A percentile compares a stretch with the other conserved stretches of the same genome.
phyloP scores from a whole-genome alignment of 2,329 filamentous ascomycete species.

The Amphichorda felina region DNA sequence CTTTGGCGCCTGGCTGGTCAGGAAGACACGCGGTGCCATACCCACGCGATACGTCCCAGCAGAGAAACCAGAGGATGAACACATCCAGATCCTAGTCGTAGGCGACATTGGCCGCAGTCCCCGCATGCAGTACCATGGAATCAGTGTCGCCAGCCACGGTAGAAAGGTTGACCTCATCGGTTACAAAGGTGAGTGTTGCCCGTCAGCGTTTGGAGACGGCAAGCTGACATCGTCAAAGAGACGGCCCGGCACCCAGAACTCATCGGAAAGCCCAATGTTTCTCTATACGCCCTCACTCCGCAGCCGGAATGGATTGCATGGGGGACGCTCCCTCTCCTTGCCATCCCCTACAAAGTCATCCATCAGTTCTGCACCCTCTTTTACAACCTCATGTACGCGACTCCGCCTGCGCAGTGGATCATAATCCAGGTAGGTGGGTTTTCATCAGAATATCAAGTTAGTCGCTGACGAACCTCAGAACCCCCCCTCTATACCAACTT shows the following conservation, averaged over 20 bases:
- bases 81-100: conserved; percentile 75
- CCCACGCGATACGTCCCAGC: conserved; percentile 23
- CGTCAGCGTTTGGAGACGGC: too few relatives aligned
- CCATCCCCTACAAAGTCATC: conserved; percentile 74
- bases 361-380: conserved; percentile 70
- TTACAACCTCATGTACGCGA: conserved; percentile 58
- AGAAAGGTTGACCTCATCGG: conserved; percentile 76
- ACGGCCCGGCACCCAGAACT: conserved; percentile 74
- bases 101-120: conserved; percentile 93
- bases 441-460: background rate
- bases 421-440: conserved; percentile 54
- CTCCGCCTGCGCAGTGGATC: conserved; percentile 70
- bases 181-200: conserved; percentile 58
- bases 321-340: conserved; percentile 62
- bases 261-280: conserved; percentile 53
- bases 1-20: conserved; percentile 10
- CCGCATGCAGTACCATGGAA: conserved; percentile 96
- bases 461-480: conserved; percentile 44
- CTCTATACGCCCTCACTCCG: conserved; percentile 56
- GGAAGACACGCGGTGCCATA: conserved; percentile 10
- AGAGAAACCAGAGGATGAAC: conserved; percentile 22
- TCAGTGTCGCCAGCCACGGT: conserved; percentile 78
- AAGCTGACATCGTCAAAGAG: conserved; percentile 38
- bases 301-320: conserved; percentile 57
- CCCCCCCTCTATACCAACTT: conserved; percentile 85